Base-by-base conservation (phyloP, 371 early-diverging fungal species). In the Zychaea mexicana region DNA sequence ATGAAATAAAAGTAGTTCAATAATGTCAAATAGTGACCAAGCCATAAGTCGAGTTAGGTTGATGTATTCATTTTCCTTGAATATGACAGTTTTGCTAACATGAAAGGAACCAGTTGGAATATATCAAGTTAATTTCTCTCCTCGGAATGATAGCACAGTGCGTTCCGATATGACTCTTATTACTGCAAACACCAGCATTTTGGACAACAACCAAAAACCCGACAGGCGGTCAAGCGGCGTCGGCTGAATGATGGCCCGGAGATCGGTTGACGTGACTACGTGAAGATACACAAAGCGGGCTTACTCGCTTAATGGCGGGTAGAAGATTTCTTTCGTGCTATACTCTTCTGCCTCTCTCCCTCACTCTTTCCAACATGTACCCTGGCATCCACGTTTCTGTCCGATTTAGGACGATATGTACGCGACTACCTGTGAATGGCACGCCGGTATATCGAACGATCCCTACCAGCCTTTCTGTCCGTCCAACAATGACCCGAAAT, bases 341-440 rank as follows among this genome's bases (percentile, higher is more conserved):
- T 24, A 24, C 13, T 22, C n/a, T 47, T 2, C 24, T 0, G 5
- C 42, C 42, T 7, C 15, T 42, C 7, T 15, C 42, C n/a, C n/a
- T 42, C n/a, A 24, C 24, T 22, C n/a, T 49, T 24, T 49, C 4
- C n/a, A 22, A 5, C 9, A 45, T 54, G 55, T 54, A 54, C 24
- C 55, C 55, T 5, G 55, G 55, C 24, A 10, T 54, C 31, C 30
- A 32, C 31, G 17, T 54, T 15, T 54, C 55, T 22, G 55, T 54
- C 15, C 30, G 55, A 12, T 65, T 70, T 30, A 62, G 66, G 31
- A 66, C 63, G 36, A 58, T 65, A 26, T 62, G 66, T 30, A 57
- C 65, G 57, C 56, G 66, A 26, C 33, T 62, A 19, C 59, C 66
- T 15, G 57, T 66, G 19, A 38, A 55, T 9, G 46, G 47, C 52